These are phyloP conservation scores for Eragrostis nindensis DNA, from an alignment of 176 grass and related monocot species.

Conservation along the genomic window DNA sequence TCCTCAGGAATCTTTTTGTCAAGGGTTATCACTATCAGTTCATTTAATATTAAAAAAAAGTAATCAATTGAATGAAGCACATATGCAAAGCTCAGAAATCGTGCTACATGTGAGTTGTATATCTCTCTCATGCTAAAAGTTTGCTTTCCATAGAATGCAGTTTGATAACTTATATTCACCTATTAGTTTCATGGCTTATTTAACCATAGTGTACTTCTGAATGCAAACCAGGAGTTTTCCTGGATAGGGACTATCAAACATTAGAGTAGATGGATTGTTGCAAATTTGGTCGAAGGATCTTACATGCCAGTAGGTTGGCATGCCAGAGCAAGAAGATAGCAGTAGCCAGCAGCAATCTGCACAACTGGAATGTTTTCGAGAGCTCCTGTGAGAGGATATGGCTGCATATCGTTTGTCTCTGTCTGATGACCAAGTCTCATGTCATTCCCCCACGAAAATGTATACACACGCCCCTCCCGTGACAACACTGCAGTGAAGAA, in stretches of 20 bases:
- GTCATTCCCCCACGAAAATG: constrained; percentile 84
- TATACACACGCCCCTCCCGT: constrained; percentile 81
- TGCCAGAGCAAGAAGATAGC: constrained; percentile 79
- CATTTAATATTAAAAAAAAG: neutral
- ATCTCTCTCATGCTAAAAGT: neutral
- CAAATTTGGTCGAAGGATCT: constrained; percentile 34
- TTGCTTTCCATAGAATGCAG: neutral
- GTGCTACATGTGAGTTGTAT: neutral
- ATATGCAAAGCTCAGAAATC: neutral
- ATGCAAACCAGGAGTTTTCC: neutral
- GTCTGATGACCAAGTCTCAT: constrained; percentile 85
- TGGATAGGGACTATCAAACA: neutral
- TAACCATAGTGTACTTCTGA: neutral
- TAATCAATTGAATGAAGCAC: neutral
- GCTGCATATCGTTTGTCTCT: constrained; percentile 71
- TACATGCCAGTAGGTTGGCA: constrained; percentile 91
- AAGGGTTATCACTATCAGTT: neutral
- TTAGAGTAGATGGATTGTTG: constrained; percentile 5
- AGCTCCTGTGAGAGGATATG: constrained; percentile 66
- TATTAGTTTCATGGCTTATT: neutral
- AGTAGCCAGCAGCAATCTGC: constrained; percentile 88
- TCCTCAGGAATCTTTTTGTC: neutral
- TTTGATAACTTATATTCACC: neutral
- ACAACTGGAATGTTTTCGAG: constrained; percentile 85
- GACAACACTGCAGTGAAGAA: constrained; percentile 92